Evolutionary conservation across 768 basidiomycete species (phyloP).

Genomic region (Rossbeevera mucosa): DNA sequence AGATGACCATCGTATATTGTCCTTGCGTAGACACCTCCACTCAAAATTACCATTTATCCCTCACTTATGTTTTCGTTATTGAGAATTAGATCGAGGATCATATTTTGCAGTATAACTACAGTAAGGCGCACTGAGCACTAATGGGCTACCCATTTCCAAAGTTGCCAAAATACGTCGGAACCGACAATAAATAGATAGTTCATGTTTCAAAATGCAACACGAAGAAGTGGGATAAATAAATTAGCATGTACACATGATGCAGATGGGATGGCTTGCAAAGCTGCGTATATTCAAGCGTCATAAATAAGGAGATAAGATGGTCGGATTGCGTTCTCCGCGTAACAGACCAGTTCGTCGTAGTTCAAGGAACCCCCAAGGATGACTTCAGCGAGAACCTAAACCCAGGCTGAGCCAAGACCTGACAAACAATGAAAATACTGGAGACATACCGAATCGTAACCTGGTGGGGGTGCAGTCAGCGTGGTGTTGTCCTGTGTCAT

Average conservation of each 20-base stretch:
- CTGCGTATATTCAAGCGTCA: slow-evolving; percentile 34
- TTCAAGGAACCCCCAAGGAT: slow-evolving; percentile 56
- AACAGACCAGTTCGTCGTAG: slow-evolving; percentile 69
- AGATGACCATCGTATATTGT: slow-evolving; percentile 30
- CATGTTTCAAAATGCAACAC: not conserved
- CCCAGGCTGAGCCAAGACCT: not conserved
- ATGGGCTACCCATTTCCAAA: not conserved
- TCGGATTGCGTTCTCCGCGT: slow-evolving; percentile 65
- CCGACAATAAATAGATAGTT: slow-evolving; percentile 12
- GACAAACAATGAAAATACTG: not conserved
- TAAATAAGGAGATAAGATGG: slow-evolving; percentile 71
- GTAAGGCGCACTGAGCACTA: not conserved
- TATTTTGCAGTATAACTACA: not conserved
- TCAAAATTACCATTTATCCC: slow-evolving; percentile 22
- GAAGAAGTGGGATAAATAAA: slow-evolving; percentile 4
- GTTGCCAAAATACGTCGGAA: not conserved
- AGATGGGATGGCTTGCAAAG: not conserved
- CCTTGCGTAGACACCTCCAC: slow-evolving; percentile 26
- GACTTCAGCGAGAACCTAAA: slow-evolving; percentile 61
- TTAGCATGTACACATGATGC: not conserved
- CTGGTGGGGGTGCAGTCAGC: slow-evolving; percentile 54
- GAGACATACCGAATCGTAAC: slow-evolving; percentile 59
- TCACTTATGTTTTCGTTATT: not conserved
- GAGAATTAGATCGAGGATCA: not conserved
- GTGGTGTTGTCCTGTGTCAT: slow-evolving; percentile 53